A percentile compares a stretch with the other conserved stretches of the same genome.
Evolutionary conservation across 2,329 filamentous ascomycete genomes (phyloP).

Genomic region (Fusarium sp.): DNA sequence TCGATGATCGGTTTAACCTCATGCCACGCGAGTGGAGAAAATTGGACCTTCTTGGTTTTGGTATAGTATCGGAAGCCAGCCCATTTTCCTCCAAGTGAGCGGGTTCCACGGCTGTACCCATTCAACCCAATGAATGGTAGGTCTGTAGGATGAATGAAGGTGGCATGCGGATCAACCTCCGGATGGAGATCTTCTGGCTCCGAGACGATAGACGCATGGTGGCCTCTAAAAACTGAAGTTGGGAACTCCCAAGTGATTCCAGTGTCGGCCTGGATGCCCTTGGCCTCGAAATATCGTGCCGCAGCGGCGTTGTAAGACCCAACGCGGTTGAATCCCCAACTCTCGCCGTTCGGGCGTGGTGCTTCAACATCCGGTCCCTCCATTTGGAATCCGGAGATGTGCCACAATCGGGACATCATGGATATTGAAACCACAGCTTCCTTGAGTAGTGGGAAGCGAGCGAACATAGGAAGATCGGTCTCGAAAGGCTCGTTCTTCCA

Average conservation of each 20-base stretch:
- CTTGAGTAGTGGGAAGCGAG: background rate
- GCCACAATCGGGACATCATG: background rate
- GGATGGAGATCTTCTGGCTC: background rate
- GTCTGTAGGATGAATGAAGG: background rate
- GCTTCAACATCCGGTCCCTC: background rate
- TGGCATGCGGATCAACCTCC: rapidly evolving
- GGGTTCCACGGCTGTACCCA: background rate
- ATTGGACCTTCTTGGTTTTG: background rate
- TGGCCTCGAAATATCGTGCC: background rate
- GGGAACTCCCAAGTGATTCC: background rate
- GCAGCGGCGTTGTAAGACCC: background rate
- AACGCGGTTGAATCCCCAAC: background rate
- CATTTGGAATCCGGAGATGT: background rate
- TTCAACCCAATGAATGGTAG: background rate
- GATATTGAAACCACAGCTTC: background rate
- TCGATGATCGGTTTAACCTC: background rate
- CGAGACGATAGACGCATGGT: background rate
- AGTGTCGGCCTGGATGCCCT: background rate
- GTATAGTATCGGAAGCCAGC: background rate
- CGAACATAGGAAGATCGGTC: background rate
- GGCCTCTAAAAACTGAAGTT: background rate
- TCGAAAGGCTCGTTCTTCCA: background rate
- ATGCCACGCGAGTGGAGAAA: background rate
- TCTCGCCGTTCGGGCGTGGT: background rate
- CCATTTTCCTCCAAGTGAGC: background rate